Evolutionary conservation across 2,329 filamentous ascomycete genomes (phyloP).

Genomic region (Akanthomyces lecanii): DNA sequence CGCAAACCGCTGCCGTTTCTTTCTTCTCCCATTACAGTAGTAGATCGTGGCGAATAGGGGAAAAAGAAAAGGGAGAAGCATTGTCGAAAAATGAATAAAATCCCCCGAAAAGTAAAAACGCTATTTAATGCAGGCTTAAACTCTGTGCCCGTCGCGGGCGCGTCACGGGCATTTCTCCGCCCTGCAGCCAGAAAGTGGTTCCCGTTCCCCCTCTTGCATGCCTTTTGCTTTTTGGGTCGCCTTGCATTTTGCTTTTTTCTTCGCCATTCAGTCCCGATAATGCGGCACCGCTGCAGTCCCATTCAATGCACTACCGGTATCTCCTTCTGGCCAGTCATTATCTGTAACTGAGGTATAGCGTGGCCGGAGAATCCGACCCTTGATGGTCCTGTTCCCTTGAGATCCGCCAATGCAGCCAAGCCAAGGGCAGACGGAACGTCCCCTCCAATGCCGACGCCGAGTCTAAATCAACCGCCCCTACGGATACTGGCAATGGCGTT

Average conservation of each 20-base stretch:
- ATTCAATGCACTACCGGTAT: no score
- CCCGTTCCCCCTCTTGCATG: not conserved
- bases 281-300: not conserved
- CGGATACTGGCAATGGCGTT: not conserved
- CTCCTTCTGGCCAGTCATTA: not conserved
- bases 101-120: not conserved
- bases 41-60: not conserved
- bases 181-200: constrained; percentile 10
- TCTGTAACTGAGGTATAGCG: no score
- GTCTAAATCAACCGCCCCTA: not conserved
- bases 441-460: not conserved
- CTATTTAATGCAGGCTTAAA: not conserved
- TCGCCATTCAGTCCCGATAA: not conserved
- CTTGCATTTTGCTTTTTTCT: constrained; percentile 1
- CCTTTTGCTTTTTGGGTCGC: constrained; percentile 9
- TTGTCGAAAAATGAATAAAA: not conserved
- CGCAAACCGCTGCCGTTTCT: not conserved
- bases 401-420: constrained; percentile 5
- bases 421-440: no score
- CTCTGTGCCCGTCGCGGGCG: not conserved
- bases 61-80: not conserved
- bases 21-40: not conserved
- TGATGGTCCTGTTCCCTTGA: no score
- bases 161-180: not conserved
- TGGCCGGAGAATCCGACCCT: no score